phyloP scores from a whole-genome alignment of 2,329 filamentous ascomycete species.

The Neoarthrinium moseri region DNA sequence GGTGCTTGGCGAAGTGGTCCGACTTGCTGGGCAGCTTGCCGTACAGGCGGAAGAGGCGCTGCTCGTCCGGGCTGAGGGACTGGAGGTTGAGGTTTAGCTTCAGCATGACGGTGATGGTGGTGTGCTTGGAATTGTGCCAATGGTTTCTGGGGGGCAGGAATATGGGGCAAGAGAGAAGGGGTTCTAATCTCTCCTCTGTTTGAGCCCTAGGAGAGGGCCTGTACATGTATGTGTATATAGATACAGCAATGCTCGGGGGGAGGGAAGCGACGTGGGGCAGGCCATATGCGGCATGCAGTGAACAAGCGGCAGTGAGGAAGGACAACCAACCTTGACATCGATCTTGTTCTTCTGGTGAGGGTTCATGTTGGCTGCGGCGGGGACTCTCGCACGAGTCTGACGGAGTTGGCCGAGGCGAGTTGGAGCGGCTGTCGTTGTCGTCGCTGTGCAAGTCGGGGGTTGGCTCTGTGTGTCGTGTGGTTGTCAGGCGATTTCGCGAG shows the following conservation, averaged over 20 bases:
- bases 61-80: conserved; percentile 92
- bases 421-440: conserved; percentile 3
- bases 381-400: conserved; percentile 8
- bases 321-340: conserved; percentile 79
- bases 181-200: too few relatives aligned
- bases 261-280: too few relatives aligned
- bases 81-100: conserved; percentile 37
- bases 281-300: neutral
- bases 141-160: too few relatives aligned
- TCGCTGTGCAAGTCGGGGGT: conserved; percentile 6
- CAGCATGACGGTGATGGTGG: neutral
- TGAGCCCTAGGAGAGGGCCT: too few relatives aligned
- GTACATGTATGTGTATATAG: too few relatives aligned
- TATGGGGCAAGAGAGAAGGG: too few relatives aligned
- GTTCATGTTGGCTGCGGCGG: conserved; percentile 64
- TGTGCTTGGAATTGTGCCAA: neutral
- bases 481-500: conserved; percentile 2
- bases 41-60: conserved; percentile 94
- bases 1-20: conserved; percentile 94
- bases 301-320: neutral
- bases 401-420: conserved; percentile 6
- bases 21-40: conserved; percentile 97
- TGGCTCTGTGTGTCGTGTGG: neutral
- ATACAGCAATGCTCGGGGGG: too few relatives aligned
- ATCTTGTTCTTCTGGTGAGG: conserved; percentile 98